These are phyloP conservation scores for Aurantiochytrium sp. DNA, from an alignment of 108 stramenopile genomes.

Conservation along the genomic window DNA sequence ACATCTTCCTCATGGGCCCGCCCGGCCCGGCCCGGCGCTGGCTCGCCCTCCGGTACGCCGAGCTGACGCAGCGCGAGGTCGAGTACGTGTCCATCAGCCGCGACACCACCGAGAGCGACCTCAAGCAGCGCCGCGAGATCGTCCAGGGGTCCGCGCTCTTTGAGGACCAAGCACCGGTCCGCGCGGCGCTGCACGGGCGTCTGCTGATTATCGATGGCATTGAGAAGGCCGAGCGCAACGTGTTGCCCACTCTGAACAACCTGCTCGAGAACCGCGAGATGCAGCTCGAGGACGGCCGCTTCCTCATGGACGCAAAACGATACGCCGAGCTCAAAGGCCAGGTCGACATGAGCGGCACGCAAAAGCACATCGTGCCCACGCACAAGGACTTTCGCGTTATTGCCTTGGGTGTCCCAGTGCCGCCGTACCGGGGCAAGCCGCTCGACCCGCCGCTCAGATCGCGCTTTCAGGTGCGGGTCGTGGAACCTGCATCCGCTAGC, in stretches of 20 bases:
- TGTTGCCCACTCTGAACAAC: conserved; percentile 47
- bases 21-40: conserved; percentile 62
- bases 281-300: conserved; percentile 44
- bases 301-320: not conserved
- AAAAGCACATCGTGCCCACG: not conserved
- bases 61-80: conserved; percentile 61
- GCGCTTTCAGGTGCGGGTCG: conserved; percentile 1
- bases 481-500: not conserved
- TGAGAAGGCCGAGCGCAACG: conserved; percentile 48
- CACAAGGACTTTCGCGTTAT: conserved; percentile 66
- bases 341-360: not conserved
- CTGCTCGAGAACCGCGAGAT: conserved; percentile 45
- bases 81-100: conserved; percentile 64
- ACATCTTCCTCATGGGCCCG: conserved; percentile 68
- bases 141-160: conserved; percentile 38
- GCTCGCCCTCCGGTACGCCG: conserved; percentile 63
- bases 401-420: conserved; percentile 54
- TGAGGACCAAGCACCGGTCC: conserved; percentile 73
- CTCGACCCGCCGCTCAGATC: conserved; percentile 41
- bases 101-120: conserved; percentile 76
- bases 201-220: conserved; percentile 56
- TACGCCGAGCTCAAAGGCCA: not conserved
- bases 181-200: conserved; percentile 74
- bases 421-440: conserved; percentile 53
- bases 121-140: conserved; percentile 75